A percentile compares a stretch with the other conserved stretches of the same genome.
Evolutionary conservation across 106 monocot species (phyloP).

Genomic region (Dendrobium huoshanense): DNA sequence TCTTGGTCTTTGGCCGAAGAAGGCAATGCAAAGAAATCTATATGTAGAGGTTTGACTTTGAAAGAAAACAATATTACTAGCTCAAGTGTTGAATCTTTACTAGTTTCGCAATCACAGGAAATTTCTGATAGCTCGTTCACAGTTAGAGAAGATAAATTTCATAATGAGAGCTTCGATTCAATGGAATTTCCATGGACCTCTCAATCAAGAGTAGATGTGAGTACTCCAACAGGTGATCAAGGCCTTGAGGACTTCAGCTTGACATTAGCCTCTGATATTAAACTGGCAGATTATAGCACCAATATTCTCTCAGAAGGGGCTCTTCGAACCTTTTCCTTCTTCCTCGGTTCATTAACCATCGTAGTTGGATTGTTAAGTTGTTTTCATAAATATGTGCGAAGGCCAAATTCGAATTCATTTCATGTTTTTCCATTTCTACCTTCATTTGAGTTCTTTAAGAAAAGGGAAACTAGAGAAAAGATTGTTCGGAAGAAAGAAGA

Average conservation of each 20-base stretch:
- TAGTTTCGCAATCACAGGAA: not conserved
- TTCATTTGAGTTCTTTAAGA: not conserved
- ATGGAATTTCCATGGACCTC: not conserved
- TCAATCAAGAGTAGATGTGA: not conserved
- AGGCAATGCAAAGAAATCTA: not conserved
- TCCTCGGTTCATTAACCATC: constrained; percentile 12
- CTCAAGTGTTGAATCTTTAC: not conserved
- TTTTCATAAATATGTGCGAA: constrained; percentile 14
- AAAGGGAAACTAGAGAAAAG: not conserved
- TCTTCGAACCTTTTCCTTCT: constrained; percentile 4
- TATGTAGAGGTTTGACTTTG: not conserved
- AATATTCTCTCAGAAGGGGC: not conserved
- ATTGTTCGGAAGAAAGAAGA: not conserved
- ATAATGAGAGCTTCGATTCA: not conserved
- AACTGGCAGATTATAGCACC: not conserved
- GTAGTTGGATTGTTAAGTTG: constrained; percentile 5
- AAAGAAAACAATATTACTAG: not conserved
- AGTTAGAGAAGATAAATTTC: not conserved
- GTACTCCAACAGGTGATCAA: not conserved
- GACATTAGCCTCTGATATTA: not conserved
- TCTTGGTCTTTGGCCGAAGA: not conserved
- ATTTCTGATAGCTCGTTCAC: not conserved
- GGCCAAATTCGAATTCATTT: not conserved
- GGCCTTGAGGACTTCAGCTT: not conserved
- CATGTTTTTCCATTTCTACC: not conserved